Conservation (phyloP, 176 grass and related monocot genomes). For the Eragrostis curvula region DNA sequence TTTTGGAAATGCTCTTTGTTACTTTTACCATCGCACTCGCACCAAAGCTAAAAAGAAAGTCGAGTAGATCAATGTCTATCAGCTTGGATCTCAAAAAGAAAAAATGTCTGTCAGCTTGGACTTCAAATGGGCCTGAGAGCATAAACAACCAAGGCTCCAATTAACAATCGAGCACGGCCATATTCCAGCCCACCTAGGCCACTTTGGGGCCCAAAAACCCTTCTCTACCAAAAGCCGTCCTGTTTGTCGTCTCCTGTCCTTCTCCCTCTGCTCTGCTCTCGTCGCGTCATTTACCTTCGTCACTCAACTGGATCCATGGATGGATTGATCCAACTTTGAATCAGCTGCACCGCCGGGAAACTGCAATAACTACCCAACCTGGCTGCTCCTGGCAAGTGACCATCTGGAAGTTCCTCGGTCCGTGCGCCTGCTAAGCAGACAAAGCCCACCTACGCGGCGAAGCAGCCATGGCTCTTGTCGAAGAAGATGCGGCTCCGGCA, state of each 20-base stretch:
- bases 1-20: no score
- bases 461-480: constrained; percentile 30
- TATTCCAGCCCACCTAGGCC: neutral
- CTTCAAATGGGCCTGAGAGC: neutral
- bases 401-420: constrained; percentile 26
- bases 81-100: neutral
- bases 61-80: neutral
- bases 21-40: no score
- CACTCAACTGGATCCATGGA: neutral
- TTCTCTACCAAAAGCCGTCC: neutral
- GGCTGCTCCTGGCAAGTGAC: neutral
- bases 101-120: neutral
- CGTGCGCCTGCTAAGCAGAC: neutral
- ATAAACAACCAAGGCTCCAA: no score
- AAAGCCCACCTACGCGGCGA: neutral
- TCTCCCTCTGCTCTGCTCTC: neutral
- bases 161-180: neutral
- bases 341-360: neutral
- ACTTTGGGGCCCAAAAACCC: neutral
- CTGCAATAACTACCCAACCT: neutral
- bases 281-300: neutral
- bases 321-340: neutral
- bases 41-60: no score
- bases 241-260: neutral
- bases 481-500: constrained; percentile 16